A percentile compares a stretch with the other conserved stretches of the same genome.
Evolutionary conservation across 495 filamentous ascomycete species (phyloP).

Genomic region (Xylaria nigripes): DNA sequence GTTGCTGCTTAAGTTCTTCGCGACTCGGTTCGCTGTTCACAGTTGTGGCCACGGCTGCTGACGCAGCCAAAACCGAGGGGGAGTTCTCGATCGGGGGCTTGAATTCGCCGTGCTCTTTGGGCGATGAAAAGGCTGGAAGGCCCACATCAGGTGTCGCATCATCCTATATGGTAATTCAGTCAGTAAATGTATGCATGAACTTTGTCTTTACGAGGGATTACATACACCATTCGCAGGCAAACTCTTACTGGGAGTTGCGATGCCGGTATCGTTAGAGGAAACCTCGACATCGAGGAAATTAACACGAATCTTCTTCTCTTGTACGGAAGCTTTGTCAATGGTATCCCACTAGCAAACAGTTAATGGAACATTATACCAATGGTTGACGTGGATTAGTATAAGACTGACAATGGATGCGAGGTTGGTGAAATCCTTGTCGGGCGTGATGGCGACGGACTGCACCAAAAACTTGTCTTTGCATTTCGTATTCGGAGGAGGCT

Average conservation of each 20-base stretch:
- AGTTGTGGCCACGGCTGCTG: conserved; percentile 35
- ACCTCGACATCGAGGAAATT: conserved; percentile 60
- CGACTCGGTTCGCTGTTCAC: conserved; percentile 37
- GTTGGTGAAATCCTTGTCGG: conserved; percentile 73
- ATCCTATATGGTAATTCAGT: conserved; percentile 1
- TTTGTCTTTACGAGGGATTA: not conserved
- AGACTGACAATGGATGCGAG: conserved; percentile 68
- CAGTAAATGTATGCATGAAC: not conserved
- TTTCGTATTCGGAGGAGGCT: conserved; percentile 74
- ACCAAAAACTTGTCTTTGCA: conserved; percentile 98
- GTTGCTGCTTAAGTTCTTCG: conserved; percentile 61
- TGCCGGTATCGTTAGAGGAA: conserved; percentile 9
- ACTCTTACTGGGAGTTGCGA: conserved; percentile 20
- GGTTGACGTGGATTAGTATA: not conserved
- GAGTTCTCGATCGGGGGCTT: conserved; percentile 20
- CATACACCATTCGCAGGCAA: conserved; percentile 18
- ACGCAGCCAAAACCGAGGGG: conserved; percentile 26
- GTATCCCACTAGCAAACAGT: conserved; percentile 53
- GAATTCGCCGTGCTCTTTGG: conserved; percentile 25
- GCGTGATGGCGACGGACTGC: conserved; percentile 79
- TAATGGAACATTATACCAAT: conserved; percentile 1
- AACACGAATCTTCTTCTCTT: conserved; percentile 97
- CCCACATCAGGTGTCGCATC: conserved; percentile 17
- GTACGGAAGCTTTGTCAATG: conserved; percentile 65
- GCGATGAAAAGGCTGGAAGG: conserved; percentile 23